Evolutionary conservation across 352 stramenopile species (phyloP), one percentile per base, ranked within the genome.

Genomic region (Phytopythium oedochilum): DNA sequence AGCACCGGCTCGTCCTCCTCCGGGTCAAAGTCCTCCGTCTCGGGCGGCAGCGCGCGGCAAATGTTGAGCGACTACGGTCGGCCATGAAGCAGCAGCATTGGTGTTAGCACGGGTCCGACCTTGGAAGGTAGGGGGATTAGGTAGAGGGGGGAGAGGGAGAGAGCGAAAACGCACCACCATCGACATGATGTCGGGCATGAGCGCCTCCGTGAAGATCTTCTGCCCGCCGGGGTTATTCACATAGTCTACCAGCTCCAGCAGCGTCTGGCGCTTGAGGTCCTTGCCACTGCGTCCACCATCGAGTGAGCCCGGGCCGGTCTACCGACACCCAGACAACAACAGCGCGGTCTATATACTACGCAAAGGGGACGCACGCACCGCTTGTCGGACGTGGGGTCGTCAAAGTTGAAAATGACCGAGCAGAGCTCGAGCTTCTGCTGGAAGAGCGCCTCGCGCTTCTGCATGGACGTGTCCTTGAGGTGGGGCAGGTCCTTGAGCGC

Each of bases 161-260:
- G 8, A 20, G n/a, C 2, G 3, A 14, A 23, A 12, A 81, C 77
- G 52, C 71, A 88, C 76, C 69, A 94, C 84, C 84, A 94, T 94
- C 38, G 73, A 63, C 70, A 98, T 97, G 63, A 98, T 97, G 59
- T 94, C 91, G n/a, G 92, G 88, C 94, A 99, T 98, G 26, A 98
- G 78, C 28, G 88, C 88, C 67, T 98, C 95, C 14, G 95, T 98
- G 60, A 99, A 99, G 60, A 98, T 99, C 75, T 98, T 95, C 63
- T 98, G 88, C 14, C 93, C 92, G 46, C 77, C 78, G 15, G 96
- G 92, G 49, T 97, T 98, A 69, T 99, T 99, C 22, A 99, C 96
- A 67, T 98, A 99, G 75, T 99, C 97, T 26, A 99, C 96, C 7
- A 99, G 84, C 71, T 99, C 97, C 35, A 99, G 78, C 18, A 99